Base-by-base conservation (phyloP, 164 flowering plant genomes). In the Stephania yunnanensis region DNA sequence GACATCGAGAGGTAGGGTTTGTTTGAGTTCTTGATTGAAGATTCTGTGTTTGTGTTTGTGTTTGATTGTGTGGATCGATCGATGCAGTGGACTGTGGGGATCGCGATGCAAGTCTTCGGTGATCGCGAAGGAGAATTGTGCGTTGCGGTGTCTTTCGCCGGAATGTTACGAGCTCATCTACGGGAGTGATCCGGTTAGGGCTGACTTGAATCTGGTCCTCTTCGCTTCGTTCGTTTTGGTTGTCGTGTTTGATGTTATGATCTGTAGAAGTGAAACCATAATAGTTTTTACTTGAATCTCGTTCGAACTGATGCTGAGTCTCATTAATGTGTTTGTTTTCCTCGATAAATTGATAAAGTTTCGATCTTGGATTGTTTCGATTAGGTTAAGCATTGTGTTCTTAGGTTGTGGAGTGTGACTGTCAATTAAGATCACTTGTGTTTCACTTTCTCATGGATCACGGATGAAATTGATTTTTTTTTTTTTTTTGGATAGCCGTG, bases 121-220 rank as follows among this genome's bases (percentile, higher is more conserved):
- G 83, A 86, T 85, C 76, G 94, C 87, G 0, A 92, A 88, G 83
- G 98, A 94, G 81, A 94, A 94, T 82, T 94, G 98, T 82, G 96
- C 90, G n/a, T 74, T 94, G 82, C 77, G 81, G 78, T 94, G 97
- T 78, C 87, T 94, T 68, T 94, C 97, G 29, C 91, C 96, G 0
- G 11, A 77, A 77, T 92, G 98, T 80, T 90, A 87, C 48, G 87
- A 85, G 77, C 86, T 89, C 70, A 72, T 94, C 68, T 94, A 94
- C 72, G 89, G 86, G 80, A 82, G 93, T 71, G 98, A 94, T 84
- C 95, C 98, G 82, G 45, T 53, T 42, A 68, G 46, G 42, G 5
- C 52, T 36, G 9, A 48, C 5, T 69, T 67, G 22, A 61, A n/a
- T n/a, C n/a, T n/a, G n/a, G n/a, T n/a, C n/a, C n/a, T n/a, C n/a